Percentiles rank a stretch among this genome's conserved stretches.
phyloP scores from a whole-genome alignment of 1,139 yeast genomes.

The Maudiozyma humilis region DNA sequence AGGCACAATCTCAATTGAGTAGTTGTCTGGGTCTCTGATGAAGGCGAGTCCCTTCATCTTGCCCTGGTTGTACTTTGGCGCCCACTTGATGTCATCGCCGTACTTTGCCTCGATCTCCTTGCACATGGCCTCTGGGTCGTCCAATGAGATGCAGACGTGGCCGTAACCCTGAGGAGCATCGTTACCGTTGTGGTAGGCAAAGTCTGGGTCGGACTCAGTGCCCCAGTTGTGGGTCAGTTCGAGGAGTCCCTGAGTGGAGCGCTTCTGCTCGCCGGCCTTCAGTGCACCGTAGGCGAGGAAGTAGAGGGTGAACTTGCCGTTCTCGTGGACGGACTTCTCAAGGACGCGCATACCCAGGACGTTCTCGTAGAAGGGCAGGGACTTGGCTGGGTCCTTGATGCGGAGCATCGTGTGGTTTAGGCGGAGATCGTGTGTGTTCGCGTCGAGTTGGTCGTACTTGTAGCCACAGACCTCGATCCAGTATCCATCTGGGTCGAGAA shows the following conservation, averaged over 20 bases:
- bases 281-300: constrained; percentile 59
- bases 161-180: constrained; percentile 76
- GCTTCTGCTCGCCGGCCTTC: constrained; percentile 27
- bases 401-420: constrained; percentile 93
- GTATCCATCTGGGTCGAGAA: constrained; percentile 89
- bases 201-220: constrained; percentile 67
- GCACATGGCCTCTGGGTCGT: constrained; percentile 53
- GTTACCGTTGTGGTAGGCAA: constrained; percentile 80
- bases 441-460: constrained; percentile 31
- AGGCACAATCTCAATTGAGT: constrained; percentile 67
- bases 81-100: constrained; percentile 44
- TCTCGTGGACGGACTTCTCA: constrained; percentile 46
- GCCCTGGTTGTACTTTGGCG: constrained; percentile 53
- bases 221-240: constrained; percentile 96
- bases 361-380: constrained; percentile 68
- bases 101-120: constrained; percentile 39
- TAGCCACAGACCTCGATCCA: constrained; percentile 89
- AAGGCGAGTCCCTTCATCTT: constrained; percentile 55
- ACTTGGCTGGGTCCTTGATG: constrained; percentile 71
- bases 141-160: constrained; percentile 70
- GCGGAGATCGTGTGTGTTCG: constrained; percentile 40
- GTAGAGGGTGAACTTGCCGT: constrained; percentile 75
- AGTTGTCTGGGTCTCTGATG: constrained; percentile 87
- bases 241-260: constrained; percentile 50
- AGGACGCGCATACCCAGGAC: constrained; percentile 74